These are phyloP conservation scores for Amanita exitialis DNA, from an alignment of 768 basidiomycete genomes.

Conservation along the genomic window DNA sequence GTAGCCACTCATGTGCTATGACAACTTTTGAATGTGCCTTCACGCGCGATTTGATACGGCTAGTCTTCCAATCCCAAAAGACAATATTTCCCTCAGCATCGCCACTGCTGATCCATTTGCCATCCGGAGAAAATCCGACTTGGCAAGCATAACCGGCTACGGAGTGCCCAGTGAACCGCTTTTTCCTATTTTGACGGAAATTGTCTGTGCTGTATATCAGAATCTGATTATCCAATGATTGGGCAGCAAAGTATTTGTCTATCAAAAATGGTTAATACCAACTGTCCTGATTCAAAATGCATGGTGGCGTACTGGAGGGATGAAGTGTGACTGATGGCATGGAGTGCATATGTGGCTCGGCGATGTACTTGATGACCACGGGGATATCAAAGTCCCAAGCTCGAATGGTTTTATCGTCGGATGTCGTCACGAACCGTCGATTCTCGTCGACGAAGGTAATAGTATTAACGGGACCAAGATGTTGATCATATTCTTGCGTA, in stretches of 20 bases:
- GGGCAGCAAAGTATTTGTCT: constrained; percentile 96
- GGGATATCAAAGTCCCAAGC: constrained; percentile 99
- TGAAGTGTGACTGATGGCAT: constrained; percentile 98
- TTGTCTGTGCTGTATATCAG: constrained; percentile 96
- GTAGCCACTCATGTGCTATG: constrained; percentile 96
- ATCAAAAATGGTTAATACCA: constrained; percentile 7
- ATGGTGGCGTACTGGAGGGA: constrained; percentile 69
- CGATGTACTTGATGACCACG: constrained; percentile 98
- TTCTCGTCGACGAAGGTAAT: constrained; percentile 99
- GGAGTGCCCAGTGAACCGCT: constrained; percentile 95
- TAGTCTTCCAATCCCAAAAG: constrained; percentile 99
- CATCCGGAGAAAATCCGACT: constrained; percentile 96
- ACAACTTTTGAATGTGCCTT: constrained; percentile 94
- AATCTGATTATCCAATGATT: constrained; percentile 98
- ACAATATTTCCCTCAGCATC: constrained; percentile 93
- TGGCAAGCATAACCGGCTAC: constrained; percentile 97
- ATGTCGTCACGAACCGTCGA: constrained; percentile 93
- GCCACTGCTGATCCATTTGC: constrained; percentile 96
- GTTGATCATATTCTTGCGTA: constrained; percentile 97
- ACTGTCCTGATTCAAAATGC: neutral
- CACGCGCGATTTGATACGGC: constrained; percentile 84
- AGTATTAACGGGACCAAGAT: constrained; percentile 95
- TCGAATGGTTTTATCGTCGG: constrained; percentile 97
- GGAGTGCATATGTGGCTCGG: constrained; percentile 98
- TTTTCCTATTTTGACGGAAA: constrained; percentile 97